Conservation (phyloP, 768 basidiomycete species). For the Boletus eberwhitei region DNA sequence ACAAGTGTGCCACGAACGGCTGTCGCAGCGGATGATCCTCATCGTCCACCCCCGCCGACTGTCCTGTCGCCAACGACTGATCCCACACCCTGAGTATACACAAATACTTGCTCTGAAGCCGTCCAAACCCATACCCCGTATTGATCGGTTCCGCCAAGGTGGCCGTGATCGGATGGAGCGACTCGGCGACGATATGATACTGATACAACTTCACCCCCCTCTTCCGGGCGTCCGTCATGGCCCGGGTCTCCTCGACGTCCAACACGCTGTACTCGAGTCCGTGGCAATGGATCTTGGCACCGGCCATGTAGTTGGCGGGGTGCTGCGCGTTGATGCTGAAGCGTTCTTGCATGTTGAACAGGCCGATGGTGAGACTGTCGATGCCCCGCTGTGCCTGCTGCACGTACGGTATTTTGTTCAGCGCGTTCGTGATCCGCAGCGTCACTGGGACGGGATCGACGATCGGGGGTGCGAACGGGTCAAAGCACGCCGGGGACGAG, state of each 20-base stretch:
- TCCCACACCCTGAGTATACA: constrained; percentile 23
- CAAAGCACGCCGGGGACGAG: constrained; percentile 18
- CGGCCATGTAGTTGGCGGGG: constrained; percentile 19
- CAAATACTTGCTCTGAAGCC: constrained; percentile 12
- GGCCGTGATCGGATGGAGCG: constrained; percentile 19
- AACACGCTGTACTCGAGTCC: constrained; percentile 18
- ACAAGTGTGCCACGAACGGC: constrained; percentile 19
- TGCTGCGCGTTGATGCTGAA: constrained; percentile 19
- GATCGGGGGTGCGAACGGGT: constrained; percentile 17
- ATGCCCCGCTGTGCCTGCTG: constrained; percentile 11
- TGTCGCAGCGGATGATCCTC: constrained; percentile 18
- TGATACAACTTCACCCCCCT: constrained; percentile 2
- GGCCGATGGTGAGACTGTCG: constrained; percentile 9
- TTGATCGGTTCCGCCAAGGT: constrained; percentile 20
- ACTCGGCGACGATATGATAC: constrained; percentile 16
- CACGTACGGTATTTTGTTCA: constrained; percentile 13
- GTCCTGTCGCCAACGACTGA: constrained; percentile 13
- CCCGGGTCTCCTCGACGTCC: constrained; percentile 16
- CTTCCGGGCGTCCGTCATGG: constrained; percentile 7
- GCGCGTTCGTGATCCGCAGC: background rate
- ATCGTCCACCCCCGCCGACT: constrained; percentile 1
- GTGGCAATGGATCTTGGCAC: constrained; percentile 19
- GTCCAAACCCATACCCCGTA: constrained; percentile 17
- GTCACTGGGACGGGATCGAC: constrained; percentile 18
- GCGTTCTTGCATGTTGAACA: constrained; percentile 22